phyloP scores from a whole-genome alignment of 306 rosid genomes.

The Quercus mongolica region DNA sequence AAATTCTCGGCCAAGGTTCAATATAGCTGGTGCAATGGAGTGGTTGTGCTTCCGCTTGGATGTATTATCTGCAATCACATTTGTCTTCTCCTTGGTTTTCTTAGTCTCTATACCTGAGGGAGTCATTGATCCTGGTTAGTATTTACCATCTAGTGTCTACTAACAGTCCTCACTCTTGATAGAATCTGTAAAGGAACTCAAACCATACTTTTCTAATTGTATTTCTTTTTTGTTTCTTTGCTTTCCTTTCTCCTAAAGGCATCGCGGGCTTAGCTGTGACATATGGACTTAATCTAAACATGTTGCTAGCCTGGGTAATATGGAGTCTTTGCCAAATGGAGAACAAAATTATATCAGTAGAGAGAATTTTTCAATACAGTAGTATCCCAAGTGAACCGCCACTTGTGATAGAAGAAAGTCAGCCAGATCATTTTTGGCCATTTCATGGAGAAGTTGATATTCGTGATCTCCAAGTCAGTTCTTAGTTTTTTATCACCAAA shows the following conservation, averaged over 20 bases:
- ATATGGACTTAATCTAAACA: no score
- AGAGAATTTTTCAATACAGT: conserved; percentile 69
- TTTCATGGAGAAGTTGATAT: no score
- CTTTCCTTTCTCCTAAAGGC: conserved; percentile 28
- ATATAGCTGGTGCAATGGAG: no score
- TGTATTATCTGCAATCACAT: conserved; percentile 52
- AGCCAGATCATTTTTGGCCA: conserved; percentile 21
- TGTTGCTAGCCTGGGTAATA: no score
- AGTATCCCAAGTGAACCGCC: conserved; percentile 72
- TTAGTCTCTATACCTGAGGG: conserved; percentile 63
- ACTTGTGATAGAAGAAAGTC: conserved; percentile 49
- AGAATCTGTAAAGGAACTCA: not conserved
- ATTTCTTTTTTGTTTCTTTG: not conserved
- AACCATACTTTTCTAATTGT: not conserved
- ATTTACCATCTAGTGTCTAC: not conserved
- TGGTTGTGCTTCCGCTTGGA: conserved; percentile 69
- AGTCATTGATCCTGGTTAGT: conserved; percentile 60
- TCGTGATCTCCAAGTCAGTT: no score
- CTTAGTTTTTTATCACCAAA: no score
- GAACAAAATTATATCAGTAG: no score
- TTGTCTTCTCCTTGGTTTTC: conserved; percentile 62
- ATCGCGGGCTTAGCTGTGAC: conserved; percentile 31
- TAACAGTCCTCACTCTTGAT: not conserved
- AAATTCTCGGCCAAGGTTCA: no score
- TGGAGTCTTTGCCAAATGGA: no score